Percentiles rank a stretch among this genome's conserved stretches.
phyloP scores from a whole-genome alignment of 805 yeast species.

The Metschnikowia drakensbergensis region DNA sequence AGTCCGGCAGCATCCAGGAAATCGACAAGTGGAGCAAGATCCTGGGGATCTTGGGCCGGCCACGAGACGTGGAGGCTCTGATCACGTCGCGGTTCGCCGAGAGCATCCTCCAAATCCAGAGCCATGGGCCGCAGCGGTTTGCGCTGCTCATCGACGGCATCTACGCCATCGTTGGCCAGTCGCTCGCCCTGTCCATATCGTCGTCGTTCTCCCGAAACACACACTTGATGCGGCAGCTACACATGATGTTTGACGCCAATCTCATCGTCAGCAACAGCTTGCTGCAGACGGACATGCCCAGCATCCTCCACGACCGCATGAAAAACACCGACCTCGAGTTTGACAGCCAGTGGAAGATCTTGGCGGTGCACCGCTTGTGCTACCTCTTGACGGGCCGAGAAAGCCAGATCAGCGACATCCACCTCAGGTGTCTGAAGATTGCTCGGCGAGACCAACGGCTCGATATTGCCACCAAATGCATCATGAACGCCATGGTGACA shows the following conservation, averaged over 20 bases:
- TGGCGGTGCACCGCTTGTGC: constrained; percentile 56
- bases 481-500: constrained; percentile 54
- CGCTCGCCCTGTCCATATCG: constrained; percentile 41
- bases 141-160: constrained; percentile 45
- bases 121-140: constrained; percentile 31
- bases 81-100: constrained; percentile 64
- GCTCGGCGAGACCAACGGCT: constrained; percentile 66
- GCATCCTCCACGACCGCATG: constrained; percentile 26
- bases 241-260: constrained; percentile 32
- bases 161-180: constrained; percentile 55
- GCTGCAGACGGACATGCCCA: constrained; percentile 17
- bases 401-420: constrained; percentile 44
- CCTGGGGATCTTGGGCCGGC: constrained; percentile 42
- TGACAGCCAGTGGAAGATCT: constrained; percentile 54
- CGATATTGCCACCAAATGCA: constrained; percentile 67
- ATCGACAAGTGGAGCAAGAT: constrained; percentile 57
- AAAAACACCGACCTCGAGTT: constrained; percentile 43
- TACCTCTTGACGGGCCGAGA: constrained; percentile 24
- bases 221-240: constrained; percentile 34
- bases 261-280: constrained; percentile 20
- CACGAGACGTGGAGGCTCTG: constrained; percentile 50
- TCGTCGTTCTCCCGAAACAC: constrained; percentile 38
- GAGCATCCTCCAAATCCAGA: constrained; percentile 47
- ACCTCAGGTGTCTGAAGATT: constrained; percentile 56
- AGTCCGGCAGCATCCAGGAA: constrained; percentile 50